Evolutionary conservation across 176 grass and related monocot species (phyloP).

Genomic region (Zizania latifolia): DNA sequence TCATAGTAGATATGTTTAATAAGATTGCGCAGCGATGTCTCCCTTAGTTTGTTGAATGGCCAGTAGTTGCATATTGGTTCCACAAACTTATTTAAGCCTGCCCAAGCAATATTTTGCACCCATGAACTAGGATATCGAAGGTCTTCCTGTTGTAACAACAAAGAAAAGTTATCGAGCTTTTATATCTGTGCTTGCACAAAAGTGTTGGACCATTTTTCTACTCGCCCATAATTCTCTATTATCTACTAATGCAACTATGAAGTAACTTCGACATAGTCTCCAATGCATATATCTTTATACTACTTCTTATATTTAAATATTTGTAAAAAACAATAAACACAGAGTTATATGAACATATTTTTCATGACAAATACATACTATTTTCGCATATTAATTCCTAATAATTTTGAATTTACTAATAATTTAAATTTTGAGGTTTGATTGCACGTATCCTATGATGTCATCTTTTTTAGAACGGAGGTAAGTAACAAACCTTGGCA

Average conservation of each 20-base stretch:
- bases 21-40: slow-evolving; percentile 19
- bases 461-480: too few species aligned
- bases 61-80: slow-evolving; percentile 38
- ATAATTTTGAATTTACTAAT: too few species aligned
- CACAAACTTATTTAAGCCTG: slow-evolving; percentile 38
- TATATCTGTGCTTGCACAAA: too few species aligned
- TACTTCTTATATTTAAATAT: too few species aligned
- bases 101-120: slow-evolving; percentile 43
- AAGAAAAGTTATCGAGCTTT: neutral
- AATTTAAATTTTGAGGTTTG: too few species aligned
- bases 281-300: too few species aligned
- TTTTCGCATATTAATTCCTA: too few species aligned
- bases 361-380: too few species aligned
- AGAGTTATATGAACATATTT: too few species aligned
- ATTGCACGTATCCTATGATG: too few species aligned
- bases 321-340: too few species aligned
- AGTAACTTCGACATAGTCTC: too few species aligned
- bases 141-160: slow-evolving; percentile 35
- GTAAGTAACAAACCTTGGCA: slow-evolving; percentile 36
- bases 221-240: neutral
- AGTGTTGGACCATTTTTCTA: neutral
- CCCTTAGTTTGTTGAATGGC: slow-evolving; percentile 36
- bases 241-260: neutral
- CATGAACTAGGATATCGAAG: slow-evolving; percentile 30
- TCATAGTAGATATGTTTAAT: slow-evolving; percentile 55